A percentile compares a stretch with the other conserved stretches of the same genome.
These are phyloP conservation scores for Tolypocladium tropicale DNA, from an alignment of 2,329 filamentous ascomycete species.

Conservation along the genomic window DNA sequence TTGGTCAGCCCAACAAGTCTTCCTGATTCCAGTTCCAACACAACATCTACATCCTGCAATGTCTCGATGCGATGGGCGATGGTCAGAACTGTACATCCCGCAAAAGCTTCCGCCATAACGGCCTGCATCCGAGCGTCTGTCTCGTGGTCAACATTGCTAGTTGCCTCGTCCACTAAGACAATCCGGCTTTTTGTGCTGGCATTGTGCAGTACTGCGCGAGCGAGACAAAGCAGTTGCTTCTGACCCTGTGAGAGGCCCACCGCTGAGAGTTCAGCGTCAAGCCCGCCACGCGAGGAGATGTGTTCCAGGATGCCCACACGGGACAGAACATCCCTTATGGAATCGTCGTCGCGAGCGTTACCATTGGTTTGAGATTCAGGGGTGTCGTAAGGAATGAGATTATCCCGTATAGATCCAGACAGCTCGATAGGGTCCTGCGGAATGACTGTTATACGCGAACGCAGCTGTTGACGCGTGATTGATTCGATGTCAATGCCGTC, in stretches of 20 bases:
- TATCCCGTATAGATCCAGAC: constrained; percentile 18
- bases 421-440: constrained; percentile 43
- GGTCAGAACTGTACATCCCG: neutral
- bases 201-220: constrained; percentile 4
- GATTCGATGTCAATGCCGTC: constrained; percentile 25
- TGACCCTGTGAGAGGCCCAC: constrained; percentile 8
- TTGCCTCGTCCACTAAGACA: constrained; percentile 5
- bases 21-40: neutral
- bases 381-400: constrained; percentile 23
- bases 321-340: constrained; percentile 3
- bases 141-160: constrained; percentile 3
- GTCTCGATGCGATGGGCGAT: constrained; percentile 2
- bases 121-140: constrained; percentile 1
- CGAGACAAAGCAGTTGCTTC: constrained; percentile 8
- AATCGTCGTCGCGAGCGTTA: constrained; percentile 1
- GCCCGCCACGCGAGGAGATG: constrained; percentile 1
- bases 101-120: constrained; percentile 1
- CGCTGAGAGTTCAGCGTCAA: neutral
- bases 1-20: too few relatives aligned
- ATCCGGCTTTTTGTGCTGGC: neutral
- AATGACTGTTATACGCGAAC: constrained; percentile 35
- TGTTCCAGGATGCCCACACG: constrained; percentile 6
- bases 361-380: neutral
- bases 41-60: constrained; percentile 1
- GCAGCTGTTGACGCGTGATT: constrained; percentile 29